These are phyloP conservation scores for Collybia mongolica DNA, from an alignment of 768 basidiomycete species.

Conservation along the genomic window DNA sequence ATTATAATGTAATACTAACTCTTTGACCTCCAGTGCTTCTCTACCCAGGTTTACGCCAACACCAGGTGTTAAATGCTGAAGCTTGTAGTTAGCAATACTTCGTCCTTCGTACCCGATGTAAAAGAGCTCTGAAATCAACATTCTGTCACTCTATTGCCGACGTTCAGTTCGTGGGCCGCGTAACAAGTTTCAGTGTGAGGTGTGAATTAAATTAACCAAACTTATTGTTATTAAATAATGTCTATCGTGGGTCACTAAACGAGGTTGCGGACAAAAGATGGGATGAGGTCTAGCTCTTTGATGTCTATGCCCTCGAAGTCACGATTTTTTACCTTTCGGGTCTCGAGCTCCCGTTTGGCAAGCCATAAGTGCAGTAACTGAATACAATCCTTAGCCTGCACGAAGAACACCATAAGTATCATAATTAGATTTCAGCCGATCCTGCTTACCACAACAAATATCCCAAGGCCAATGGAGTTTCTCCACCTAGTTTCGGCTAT, in stretches of 20 bases:
- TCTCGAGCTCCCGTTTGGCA: conserved; percentile 69
- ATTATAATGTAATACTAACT: not conserved
- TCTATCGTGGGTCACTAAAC: no score
- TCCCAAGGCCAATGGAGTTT: conserved; percentile 64
- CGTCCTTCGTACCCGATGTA: no score
- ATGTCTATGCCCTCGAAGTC: conserved; percentile 76
- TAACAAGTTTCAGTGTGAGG: no score
- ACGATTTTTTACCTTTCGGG: conserved; percentile 63
- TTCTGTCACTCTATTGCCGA: no score
- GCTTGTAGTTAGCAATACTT: not conserved
- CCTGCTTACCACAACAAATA: conserved; percentile 60
- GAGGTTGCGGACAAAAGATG: conserved; percentile 13
- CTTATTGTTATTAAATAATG: no score
- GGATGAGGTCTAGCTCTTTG: conserved; percentile 62
- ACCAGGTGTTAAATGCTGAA: conserved; percentile 28
- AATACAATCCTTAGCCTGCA: conserved; percentile 65
- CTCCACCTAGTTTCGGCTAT: conserved; percentile 46
- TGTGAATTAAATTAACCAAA: no score
- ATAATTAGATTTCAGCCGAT: not conserved
- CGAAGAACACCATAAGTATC: conserved; percentile 1
- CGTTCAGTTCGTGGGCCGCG: no score
- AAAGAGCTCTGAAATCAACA: no score
- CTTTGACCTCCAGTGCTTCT: conserved; percentile 33
- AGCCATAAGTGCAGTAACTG: conserved; percentile 69
- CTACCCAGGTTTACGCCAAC: conserved; percentile 42